phyloP scores from a whole-genome alignment of 768 basidiomycete genomes.

The Fibroporia radiculosa region DNA sequence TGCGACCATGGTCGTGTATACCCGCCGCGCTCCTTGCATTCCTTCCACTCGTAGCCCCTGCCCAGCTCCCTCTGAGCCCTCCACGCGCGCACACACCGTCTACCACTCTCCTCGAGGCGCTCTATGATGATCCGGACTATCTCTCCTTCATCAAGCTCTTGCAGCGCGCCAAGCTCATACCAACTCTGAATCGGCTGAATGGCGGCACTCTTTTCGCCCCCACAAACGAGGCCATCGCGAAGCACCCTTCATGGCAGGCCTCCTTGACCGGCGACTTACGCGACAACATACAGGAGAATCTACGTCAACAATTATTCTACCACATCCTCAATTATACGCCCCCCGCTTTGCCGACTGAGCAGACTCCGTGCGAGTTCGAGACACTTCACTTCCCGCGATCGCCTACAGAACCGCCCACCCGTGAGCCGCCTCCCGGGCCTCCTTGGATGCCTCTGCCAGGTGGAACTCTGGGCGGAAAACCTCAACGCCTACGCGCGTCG shows the following conservation, averaged over 20 bases:
- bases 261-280: conserved; percentile 35
- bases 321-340: conserved; percentile 85
- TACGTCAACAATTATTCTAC: conserved; percentile 91
- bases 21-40: conserved; percentile 30
- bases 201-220: conserved; percentile 88
- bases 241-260: conserved; percentile 30
- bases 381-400: conserved; percentile 71
- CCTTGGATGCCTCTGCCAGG: conserved; percentile 85
- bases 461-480: conserved; percentile 71
- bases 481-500: conserved; percentile 72
- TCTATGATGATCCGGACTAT: conserved; percentile 72
- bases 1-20: conserved; percentile 28
- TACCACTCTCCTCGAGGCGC: conserved; percentile 69
- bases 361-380: conserved; percentile 34
- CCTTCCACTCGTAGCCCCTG: conserved; percentile 23
- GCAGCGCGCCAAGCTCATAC: conserved; percentile 81
- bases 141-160: conserved; percentile 66
- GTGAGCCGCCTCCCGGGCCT: conserved; percentile 61
- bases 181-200: conserved; percentile 83
- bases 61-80: conserved; percentile 27
- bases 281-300: conserved; percentile 77
- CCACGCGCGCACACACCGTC: conserved; percentile 25
- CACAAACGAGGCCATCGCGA: conserved; percentile 82
- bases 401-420: conserved; percentile 51
- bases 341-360: conserved; percentile 31